These are phyloP conservation scores for Theobroma cacao DNA, from an alignment of 345 rosid species.

Conservation along the genomic window DNA sequence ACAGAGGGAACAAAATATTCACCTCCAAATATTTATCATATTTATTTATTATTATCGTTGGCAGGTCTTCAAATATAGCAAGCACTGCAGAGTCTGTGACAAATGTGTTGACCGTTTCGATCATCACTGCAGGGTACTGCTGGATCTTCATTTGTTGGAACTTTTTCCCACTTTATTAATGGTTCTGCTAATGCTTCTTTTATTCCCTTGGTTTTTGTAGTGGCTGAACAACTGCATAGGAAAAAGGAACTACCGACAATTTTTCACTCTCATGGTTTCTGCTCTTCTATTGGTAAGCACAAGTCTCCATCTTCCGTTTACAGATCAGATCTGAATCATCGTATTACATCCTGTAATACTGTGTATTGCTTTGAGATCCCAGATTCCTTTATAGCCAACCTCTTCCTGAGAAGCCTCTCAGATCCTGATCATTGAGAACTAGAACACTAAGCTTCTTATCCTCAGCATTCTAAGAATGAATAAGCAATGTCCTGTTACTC, in stretches of 20 bases:
- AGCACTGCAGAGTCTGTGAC: constrained; percentile 97
- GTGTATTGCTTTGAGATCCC: neutral
- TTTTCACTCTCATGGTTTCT: constrained; percentile 89
- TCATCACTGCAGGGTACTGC: constrained; percentile 94
- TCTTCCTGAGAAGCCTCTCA: neutral
- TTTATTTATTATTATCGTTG: constrained; percentile 19
- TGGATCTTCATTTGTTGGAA: constrained; percentile 7
- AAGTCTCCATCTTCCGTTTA: constrained; percentile 14
- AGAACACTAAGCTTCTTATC: neutral
- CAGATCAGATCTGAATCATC: constrained; percentile 12
- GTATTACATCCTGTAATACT: constrained; percentile 5
- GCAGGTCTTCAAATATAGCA: constrained; percentile 95
- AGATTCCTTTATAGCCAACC: neutral
- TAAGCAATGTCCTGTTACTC: neutral
- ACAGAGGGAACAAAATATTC: too few relatives aligned
- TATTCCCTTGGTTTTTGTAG: constrained; percentile 38
- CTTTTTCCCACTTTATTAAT: neutral
- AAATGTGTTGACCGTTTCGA: constrained; percentile 90
- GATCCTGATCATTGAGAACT: neutral
- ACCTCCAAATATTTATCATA: too few relatives aligned
- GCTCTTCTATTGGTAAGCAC: constrained; percentile 80
- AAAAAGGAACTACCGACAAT: constrained; percentile 77
- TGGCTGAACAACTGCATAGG: constrained; percentile 99
- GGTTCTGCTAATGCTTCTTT: constrained; percentile 15
- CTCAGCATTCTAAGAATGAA: neutral